Evolutionary conservation across 108 stramenopile genomes (phyloP), one percentile per base, ranked within the genome.

Genomic region (Skeletonema costatum): DNA sequence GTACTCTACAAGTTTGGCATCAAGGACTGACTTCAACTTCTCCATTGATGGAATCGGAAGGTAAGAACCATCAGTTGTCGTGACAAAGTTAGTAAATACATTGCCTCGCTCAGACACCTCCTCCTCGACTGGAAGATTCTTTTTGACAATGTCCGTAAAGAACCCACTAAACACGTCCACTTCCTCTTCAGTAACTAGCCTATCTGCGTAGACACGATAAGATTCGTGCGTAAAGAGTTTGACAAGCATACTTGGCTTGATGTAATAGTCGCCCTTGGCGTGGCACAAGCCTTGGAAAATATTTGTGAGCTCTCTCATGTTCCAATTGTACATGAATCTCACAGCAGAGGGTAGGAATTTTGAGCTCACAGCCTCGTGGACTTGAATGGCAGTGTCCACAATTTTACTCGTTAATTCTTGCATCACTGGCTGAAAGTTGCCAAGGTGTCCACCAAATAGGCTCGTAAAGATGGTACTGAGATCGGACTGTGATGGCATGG

Each of bases 261-360:
- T 68, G 56, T 86, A 93, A 61, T 87, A 86, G 21, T 91, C 87
- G 12, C 83, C 42, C 42, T 77, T 86, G 51, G 89, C 82, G 36
- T 81, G 79, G 66, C 89, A 92, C 50, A 90, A 63, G 4, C 95
- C 93, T 81, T 95, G 95, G 81, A 95, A 97, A 29, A 97, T 85
- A 50, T 97, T 97, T 16, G 89, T 75, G 10, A 96, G 78, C 59
- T 97, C 96, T 48, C 96, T 92, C 92, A 97, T 92, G 83, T 95
- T 96, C 95, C 95, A 97, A 76, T 95, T 96, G 81, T 97, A 97
- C 73, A 93, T 93, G 79, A 96, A 96, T 68, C 90, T 89, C 19
- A 90, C 75, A 19, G 95, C 93, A 16, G 92, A 90, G 19, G 96
- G 96, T 2, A 97, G 71, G 84, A 97, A 96, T 66, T 90, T 92